These are phyloP conservation scores for Chytriomyces sp. DNA, from an alignment of 192 early-diverging fungal genomes.

Conservation along the genomic window DNA sequence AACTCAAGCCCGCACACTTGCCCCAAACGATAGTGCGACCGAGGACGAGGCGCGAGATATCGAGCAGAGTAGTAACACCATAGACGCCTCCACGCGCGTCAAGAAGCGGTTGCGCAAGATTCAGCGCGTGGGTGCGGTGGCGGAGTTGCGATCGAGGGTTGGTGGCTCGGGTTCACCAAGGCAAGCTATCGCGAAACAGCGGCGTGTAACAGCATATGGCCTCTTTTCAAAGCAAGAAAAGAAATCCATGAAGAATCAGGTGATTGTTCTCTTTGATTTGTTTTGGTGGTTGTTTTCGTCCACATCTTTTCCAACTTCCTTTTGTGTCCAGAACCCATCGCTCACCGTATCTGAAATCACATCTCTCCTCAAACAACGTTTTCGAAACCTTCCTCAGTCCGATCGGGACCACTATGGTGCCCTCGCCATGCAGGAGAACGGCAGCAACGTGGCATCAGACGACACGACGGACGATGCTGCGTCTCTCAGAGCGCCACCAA, in stretches of 20 bases:
- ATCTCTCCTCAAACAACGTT: not conserved
- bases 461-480: no score
- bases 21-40: not conserved
- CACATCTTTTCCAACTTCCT: no score
- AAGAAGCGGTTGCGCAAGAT: not conserved
- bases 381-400: not conserved
- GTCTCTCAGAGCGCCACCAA: no score
- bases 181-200: not conserved
- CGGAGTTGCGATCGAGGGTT: no score
- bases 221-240: slow-evolving; percentile 4
- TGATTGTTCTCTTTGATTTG: not conserved
- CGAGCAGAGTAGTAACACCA: not conserved
- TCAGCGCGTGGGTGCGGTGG: not conserved
- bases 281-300: not conserved
- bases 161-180: not conserved
- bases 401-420: not conserved
- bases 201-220: slow-evolving; percentile 16
- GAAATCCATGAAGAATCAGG: slow-evolving; percentile 2
- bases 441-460: no score
- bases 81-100: not conserved
- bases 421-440: not conserved
- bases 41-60: not conserved
- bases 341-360: not conserved
- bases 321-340: not conserved
- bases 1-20: not conserved